phyloP scores from a whole-genome alignment of 192 early-diverging fungal species.

The Allomyces javanicus region DNA sequence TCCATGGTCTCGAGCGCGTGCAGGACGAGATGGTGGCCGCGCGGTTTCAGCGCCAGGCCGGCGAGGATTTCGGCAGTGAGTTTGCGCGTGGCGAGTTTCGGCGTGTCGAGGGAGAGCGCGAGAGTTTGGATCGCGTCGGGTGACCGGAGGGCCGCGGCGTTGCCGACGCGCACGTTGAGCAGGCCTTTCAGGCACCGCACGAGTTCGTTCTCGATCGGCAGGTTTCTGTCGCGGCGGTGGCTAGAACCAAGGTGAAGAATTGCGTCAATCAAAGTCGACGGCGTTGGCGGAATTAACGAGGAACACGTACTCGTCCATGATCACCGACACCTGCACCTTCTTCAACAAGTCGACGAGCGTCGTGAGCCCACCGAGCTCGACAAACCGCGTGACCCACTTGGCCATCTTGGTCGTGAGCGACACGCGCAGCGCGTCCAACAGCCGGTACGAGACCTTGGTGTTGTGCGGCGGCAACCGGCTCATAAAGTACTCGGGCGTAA shows the following conservation, averaged over 20 bases:
- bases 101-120: conserved; percentile 51
- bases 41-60: conserved; percentile 52
- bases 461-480: not conserved
- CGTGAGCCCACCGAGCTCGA: not conserved
- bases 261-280: no score
- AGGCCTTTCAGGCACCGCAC: not conserved
- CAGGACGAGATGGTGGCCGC: conserved; percentile 52
- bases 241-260: no score
- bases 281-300: no score
- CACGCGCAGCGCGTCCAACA: not conserved
- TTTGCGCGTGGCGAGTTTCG: conserved; percentile 46
- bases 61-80: conserved; percentile 55
- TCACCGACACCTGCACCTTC: no score
- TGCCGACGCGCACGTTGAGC: not conserved
- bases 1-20: conserved; percentile 37
- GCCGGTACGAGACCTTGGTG: not conserved
- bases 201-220: not conserved
- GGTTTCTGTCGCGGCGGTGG: no score
- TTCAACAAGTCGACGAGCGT: no score
- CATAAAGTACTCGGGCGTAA: not conserved
- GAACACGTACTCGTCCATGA: no score
- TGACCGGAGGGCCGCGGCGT: not conserved
- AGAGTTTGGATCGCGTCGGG: conserved; percentile 7
- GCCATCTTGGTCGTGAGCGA: not conserved
- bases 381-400: not conserved